Conservation (phyloP, 179 eudicot species). For the Silene noctiflora region DNA sequence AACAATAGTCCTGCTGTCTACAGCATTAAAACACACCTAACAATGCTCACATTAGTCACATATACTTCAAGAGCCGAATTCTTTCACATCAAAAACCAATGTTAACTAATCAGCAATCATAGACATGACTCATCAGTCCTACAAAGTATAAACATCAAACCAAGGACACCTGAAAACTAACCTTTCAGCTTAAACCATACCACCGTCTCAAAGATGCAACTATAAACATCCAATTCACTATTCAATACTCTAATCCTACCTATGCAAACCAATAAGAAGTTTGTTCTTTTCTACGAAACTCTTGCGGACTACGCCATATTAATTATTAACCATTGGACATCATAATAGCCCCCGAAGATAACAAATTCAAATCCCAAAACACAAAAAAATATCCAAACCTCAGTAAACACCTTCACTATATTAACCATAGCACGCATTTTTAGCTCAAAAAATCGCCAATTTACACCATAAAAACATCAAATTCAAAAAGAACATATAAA, state of each 20-base stretch:
- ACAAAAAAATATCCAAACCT: constrained; percentile 11
- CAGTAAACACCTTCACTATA: no score
- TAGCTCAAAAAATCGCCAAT: neutral
- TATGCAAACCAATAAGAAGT: neutral
- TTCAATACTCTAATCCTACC: neutral
- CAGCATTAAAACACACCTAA: neutral
- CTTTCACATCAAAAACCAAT: neutral
- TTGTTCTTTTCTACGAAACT: neutral
- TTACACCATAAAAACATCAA: neutral
- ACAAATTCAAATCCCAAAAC: constrained; percentile 3
- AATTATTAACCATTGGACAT: neutral
- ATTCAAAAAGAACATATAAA: neutral
- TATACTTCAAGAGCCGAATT: neutral
- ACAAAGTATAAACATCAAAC: neutral
- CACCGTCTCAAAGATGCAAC: neutral
- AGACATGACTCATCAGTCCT: neutral
- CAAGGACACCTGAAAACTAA: neutral
- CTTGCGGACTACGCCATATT: neutral
- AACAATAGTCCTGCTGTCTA: neutral
- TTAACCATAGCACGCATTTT: neutral
- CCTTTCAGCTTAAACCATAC: neutral
- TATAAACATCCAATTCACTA: neutral
- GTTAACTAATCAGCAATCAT: neutral
- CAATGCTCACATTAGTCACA: neutral
- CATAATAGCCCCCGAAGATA: neutral